Conservation (phyloP, 371 early-diverging fungal species). For the Mucor mucedo region DNA sequence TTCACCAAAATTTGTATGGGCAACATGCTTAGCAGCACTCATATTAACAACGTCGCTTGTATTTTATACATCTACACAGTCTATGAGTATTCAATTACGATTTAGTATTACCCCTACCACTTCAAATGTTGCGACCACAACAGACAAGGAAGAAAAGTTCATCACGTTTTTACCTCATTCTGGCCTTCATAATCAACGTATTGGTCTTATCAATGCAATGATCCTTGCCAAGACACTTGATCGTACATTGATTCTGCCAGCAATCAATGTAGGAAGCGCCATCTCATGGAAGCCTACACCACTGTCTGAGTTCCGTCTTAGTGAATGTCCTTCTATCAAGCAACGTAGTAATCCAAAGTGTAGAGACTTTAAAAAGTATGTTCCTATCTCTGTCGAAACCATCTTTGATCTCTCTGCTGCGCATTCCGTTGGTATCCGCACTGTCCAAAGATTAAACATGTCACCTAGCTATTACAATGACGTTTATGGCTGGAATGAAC, state of each 20-base stretch:
- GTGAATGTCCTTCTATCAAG: constrained; percentile 15
- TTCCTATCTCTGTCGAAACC: constrained; percentile 40
- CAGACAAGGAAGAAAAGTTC: constrained; percentile 36
- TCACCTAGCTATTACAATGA: constrained; percentile 30
- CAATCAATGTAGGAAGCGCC: constrained; percentile 45
- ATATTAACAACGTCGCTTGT: constrained; percentile 22
- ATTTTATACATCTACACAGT: constrained; percentile 25
- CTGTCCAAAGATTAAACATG: constrained; percentile 39
- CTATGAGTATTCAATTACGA: constrained; percentile 24
- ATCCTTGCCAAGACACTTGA: constrained; percentile 60
- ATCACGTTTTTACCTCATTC: constrained; percentile 65
- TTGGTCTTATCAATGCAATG: constrained; percentile 60
- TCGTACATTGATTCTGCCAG: constrained; percentile 61
- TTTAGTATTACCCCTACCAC: constrained; percentile 13
- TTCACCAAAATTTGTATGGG: constrained; percentile 29
- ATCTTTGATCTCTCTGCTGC: constrained; percentile 44
- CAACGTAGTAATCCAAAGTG: constrained; percentile 23
- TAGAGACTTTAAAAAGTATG: constrained; percentile 45
- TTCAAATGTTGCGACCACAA: background rate
- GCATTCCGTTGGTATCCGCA: constrained; percentile 32
- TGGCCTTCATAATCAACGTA: constrained; percentile 65
- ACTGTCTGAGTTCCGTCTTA: constrained; percentile 9
- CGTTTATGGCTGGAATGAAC: constrained; percentile 14
- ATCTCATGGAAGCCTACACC: constrained; percentile 38
- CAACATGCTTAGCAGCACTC: constrained; percentile 19